phyloP scores from a whole-genome alignment of 2,329 filamentous ascomycete species.

The Colletotrichum liaoningense region DNA sequence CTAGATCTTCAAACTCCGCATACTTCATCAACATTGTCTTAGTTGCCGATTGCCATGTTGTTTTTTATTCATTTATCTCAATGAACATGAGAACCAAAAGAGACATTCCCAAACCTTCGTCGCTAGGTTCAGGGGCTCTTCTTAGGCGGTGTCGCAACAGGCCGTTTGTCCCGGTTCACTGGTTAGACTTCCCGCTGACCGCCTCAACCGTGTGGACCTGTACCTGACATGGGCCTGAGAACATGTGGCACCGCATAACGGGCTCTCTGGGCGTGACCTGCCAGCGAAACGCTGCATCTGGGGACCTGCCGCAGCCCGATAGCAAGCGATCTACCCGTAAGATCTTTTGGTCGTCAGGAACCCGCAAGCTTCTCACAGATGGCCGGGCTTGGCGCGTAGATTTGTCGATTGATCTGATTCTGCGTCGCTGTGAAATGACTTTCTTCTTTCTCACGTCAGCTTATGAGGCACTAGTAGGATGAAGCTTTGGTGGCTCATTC shows the following conservation, averaged over 20 bases:
- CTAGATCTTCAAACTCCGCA: neutral
- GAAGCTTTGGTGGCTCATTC: too few relatives aligned
- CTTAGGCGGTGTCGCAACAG: neutral
- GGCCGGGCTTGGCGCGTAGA: too few relatives aligned
- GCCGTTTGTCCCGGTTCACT: neutral
- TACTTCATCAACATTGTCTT: neutral
- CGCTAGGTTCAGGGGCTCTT: neutral
- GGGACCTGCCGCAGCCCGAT: neutral
- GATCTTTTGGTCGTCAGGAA: too few relatives aligned
- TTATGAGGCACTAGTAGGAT: too few relatives aligned
- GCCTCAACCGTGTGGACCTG: neutral
- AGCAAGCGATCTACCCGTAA: too few relatives aligned
- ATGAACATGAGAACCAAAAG: neutral
- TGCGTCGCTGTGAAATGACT: too few relatives aligned
- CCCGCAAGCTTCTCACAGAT: too few relatives aligned
- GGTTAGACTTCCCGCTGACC: neutral
- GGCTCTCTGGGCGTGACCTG: neutral
- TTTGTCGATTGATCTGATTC: too few relatives aligned
- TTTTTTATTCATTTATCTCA: neutral
- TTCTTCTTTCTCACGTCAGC: too few relatives aligned
- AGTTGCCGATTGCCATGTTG: neutral
- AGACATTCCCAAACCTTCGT: neutral
- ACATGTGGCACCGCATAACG: neutral
- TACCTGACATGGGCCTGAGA: neutral
- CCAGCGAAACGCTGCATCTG: neutral